Evolutionary conservation across 257 asterid species (phyloP), one percentile per base, ranked within the genome.

Genomic region (Petunia secreta): DNA sequence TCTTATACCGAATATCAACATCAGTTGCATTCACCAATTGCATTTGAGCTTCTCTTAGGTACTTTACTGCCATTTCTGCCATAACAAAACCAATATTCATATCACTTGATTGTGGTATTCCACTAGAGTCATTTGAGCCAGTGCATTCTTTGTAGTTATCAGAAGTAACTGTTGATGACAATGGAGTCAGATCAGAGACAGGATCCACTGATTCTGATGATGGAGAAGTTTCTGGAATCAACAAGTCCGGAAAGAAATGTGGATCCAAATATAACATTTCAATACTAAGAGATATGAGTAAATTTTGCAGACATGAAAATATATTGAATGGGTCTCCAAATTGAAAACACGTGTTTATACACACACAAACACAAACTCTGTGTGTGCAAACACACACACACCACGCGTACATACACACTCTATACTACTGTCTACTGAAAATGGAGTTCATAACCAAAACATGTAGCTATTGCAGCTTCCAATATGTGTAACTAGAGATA

Each of bases 11-110:
- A 48, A 62, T 38, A 78, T 87, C 88, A 64, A 87, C n/a, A 50
- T 84, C 89, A 44, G 75, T 79, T 15, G 93, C 88, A 53, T 86
- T 87, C 83, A 78, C 3, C 77, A 86, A 73, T 75, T 84, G 87
- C 82, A 74, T 65, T 82, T 83, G 87, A 82, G 94, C 94, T 85
- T 88, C 87, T 75, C 81, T 81, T 55, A 92, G 83, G 75, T 86
- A 86, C 53, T 89, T 89, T 39, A 88, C 86, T 77, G 82, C 83
- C 85, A 87, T 11, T 63, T 90, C 92, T 25, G 85, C 55, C 86
- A 91, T 97, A 57, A 83, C 62, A 81, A 39, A 15, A 15, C 77
- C 60, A 5, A 48, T 8, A 1, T 11, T 48, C 77, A 5, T 34
- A 71, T 71, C 60, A 71, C 60, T 16, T 0, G 48, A 43, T 68